A percentile compares a stretch with the other conserved stretches of the same genome.
Conservation (phyloP, 2,329 filamentous ascomycete genomes). For the Periconia sp. region DNA sequence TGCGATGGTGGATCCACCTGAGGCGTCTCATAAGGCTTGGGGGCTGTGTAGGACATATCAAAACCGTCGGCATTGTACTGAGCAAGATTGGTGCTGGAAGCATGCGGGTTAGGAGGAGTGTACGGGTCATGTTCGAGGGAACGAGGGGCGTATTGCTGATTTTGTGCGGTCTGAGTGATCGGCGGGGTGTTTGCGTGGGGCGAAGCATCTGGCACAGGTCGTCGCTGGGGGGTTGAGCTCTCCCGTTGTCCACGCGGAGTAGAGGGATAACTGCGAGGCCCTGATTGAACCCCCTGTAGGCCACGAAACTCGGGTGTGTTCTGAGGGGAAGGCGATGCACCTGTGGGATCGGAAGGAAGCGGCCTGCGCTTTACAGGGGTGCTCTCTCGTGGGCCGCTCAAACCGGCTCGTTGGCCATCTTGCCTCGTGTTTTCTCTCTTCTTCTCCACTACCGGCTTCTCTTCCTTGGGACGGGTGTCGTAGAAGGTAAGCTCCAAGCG, state of each 20-base stretch:
- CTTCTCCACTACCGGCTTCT: slow-evolving; percentile 64
- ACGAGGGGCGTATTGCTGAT: slow-evolving; percentile 18
- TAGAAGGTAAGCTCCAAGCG: slow-evolving; percentile 96
- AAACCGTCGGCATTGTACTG: slow-evolving; percentile 26
- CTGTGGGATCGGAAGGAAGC: slow-evolving; percentile 75
- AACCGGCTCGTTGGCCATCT: slow-evolving; percentile 42
- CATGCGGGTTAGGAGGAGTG: slow-evolving; percentile 26
- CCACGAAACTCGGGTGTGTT: slow-evolving; percentile 34
- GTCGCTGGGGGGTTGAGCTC: slow-evolving; percentile 28
- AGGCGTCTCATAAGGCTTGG: slow-evolving; percentile 40
- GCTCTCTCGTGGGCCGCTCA: slow-evolving; percentile 54
- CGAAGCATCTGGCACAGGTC: slow-evolving; percentile 31
- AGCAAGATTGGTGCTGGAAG: slow-evolving; percentile 20
- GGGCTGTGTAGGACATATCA: slow-evolving; percentile 41
- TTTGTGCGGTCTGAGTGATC: slow-evolving; percentile 27
- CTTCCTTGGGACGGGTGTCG: slow-evolving; percentile 79
- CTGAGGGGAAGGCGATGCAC: slow-evolving; percentile 43
- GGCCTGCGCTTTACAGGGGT: slow-evolving; percentile 79
- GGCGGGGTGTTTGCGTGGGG: slow-evolving; percentile 23
- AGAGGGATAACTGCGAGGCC: slow-evolving; percentile 38
- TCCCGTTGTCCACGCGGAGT: slow-evolving; percentile 29
- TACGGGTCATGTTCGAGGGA: slow-evolving; percentile 20
- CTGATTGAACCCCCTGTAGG: slow-evolving; percentile 30
- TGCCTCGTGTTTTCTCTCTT: slow-evolving; percentile 46
- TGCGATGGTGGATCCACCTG: slow-evolving; percentile 30